A percentile compares a stretch with the other conserved stretches of the same genome.
phyloP scores from a whole-genome alignment of 495 filamentous ascomycete species.

The Annulohypoxylon bovei region DNA sequence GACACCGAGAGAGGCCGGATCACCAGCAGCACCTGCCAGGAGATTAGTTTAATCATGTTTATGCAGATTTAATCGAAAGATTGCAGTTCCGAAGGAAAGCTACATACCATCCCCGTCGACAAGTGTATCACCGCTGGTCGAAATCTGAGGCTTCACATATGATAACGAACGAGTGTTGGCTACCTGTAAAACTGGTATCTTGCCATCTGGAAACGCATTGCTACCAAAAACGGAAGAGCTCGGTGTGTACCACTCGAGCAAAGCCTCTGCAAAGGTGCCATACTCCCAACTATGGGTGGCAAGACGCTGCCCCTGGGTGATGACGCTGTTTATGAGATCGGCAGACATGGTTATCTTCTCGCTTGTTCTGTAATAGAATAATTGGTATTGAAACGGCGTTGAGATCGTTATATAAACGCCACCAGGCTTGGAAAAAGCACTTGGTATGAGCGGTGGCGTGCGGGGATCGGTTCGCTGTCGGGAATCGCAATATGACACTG shows the following conservation, averaged over 20 bases:
- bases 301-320: constrained; percentile 35
- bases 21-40: constrained; percentile 47
- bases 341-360: constrained; percentile 22
- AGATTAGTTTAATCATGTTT: not conserved
- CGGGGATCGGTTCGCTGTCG: too few species aligned
- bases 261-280: constrained; percentile 58
- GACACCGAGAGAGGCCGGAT: constrained; percentile 60
- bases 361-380: not conserved
- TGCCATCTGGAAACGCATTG: constrained; percentile 54
- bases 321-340: constrained; percentile 34
- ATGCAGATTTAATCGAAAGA: not conserved
- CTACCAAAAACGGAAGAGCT: constrained; percentile 55
- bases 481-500: not conserved
- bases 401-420: not conserved
- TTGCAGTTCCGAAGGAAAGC: not conserved
- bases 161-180: constrained; percentile 41
- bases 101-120: constrained; percentile 44
- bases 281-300: constrained; percentile 59
- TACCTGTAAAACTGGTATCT: constrained; percentile 49
- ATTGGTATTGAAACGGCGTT: not conserved
- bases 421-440: not conserved
- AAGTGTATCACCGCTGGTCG: constrained; percentile 43
- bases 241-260: constrained; percentile 59
- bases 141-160: constrained; percentile 52
- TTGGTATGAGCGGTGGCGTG: not conserved